These are phyloP conservation scores for Coprinellus micaceus DNA, from an alignment of 768 basidiomycete species.

Conservation along the genomic window DNA sequence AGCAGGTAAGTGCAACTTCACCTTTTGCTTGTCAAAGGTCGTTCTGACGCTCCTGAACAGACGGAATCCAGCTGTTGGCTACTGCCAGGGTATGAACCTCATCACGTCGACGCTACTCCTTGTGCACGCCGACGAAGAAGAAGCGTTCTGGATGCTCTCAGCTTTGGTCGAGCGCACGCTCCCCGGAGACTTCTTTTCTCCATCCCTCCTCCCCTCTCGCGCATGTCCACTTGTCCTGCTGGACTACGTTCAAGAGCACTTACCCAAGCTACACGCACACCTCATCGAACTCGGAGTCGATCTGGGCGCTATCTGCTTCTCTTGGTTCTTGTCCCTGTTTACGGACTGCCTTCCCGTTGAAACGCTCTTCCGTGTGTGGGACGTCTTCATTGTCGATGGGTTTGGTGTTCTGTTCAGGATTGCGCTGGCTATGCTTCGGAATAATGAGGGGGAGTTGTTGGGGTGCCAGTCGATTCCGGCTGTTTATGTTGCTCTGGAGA, in stretches of 20 bases:
- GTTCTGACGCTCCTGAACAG: slow-evolving; percentile 36
- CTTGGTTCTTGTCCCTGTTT: slow-evolving; percentile 96
- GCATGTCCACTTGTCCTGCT: slow-evolving; percentile 90
- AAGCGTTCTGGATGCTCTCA: slow-evolving; percentile 92
- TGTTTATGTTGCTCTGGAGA: slow-evolving; percentile 85
- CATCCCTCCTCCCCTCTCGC: slow-evolving; percentile 85
- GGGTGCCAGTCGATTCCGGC: slow-evolving; percentile 82
- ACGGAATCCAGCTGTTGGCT: slow-evolving; percentile 89
- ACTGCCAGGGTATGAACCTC: slow-evolving; percentile 95
- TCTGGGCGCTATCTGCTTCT: slow-evolving; percentile 92
- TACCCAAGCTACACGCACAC: slow-evolving; percentile 74
- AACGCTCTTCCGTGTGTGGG: slow-evolving; percentile 96
- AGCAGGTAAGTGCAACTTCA: slow-evolving; percentile 61
- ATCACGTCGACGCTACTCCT: slow-evolving; percentile 92
- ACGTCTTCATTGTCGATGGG: slow-evolving; percentile 91
- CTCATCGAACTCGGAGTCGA: slow-evolving; percentile 82
- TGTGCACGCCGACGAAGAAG: slow-evolving; percentile 92
- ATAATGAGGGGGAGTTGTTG: slow-evolving; percentile 80
- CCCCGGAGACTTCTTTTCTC: slow-evolving; percentile 92
- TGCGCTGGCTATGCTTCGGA: slow-evolving; percentile 80
- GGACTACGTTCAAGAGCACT: slow-evolving; percentile 77
- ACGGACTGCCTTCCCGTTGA: slow-evolving; percentile 95
- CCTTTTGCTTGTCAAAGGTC: no score
- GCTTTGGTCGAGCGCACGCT: slow-evolving; percentile 87
- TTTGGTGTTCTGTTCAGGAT: slow-evolving; percentile 89